Percentiles rank a stretch among this genome's conserved stretches.
Conservation (phyloP, 768 basidiomycete species). For the Kwoniella sp. region DNA sequence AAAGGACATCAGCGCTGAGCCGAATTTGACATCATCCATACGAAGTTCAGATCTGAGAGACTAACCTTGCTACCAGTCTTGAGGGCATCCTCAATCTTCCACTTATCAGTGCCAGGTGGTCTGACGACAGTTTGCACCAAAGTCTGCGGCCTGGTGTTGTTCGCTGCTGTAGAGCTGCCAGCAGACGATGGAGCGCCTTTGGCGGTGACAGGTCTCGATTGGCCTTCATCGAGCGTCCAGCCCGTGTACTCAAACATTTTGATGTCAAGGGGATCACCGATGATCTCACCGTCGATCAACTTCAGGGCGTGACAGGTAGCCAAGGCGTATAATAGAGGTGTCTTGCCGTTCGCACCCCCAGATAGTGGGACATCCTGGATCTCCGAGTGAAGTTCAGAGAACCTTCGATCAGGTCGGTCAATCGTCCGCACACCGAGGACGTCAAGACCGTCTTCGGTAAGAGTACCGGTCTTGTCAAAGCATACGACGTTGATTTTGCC, state of each 20-base stretch:
- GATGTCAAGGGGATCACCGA: slow-evolving; percentile 93
- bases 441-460: slow-evolving; percentile 97
- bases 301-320: slow-evolving; percentile 96
- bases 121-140: slow-evolving; percentile 95
- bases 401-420: slow-evolving; percentile 72
- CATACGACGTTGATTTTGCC: slow-evolving; percentile 97
- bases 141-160: slow-evolving; percentile 68
- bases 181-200: slow-evolving; percentile 41
- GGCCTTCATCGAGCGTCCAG: slow-evolving; percentile 97
- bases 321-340: slow-evolving; percentile 85
- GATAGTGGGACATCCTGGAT: slow-evolving; percentile 76
- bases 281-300: slow-evolving; percentile 78
- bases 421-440: slow-evolving; percentile 89
- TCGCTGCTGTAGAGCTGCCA: background rate
- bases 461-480: slow-evolving; percentile 98
- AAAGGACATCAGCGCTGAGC: background rate
- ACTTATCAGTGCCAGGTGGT: slow-evolving; percentile 88
- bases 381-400: slow-evolving; percentile 87
- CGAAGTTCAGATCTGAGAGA: background rate
- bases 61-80: slow-evolving; percentile 76
- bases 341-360: slow-evolving; percentile 66
- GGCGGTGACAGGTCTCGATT: slow-evolving; percentile 62
- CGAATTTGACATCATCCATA: background rate
- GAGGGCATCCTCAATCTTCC: slow-evolving; percentile 89
- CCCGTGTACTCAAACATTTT: slow-evolving; percentile 98